Conservation (phyloP, 73 alveolate species). For the Paraurostyla sp. region DNA sequence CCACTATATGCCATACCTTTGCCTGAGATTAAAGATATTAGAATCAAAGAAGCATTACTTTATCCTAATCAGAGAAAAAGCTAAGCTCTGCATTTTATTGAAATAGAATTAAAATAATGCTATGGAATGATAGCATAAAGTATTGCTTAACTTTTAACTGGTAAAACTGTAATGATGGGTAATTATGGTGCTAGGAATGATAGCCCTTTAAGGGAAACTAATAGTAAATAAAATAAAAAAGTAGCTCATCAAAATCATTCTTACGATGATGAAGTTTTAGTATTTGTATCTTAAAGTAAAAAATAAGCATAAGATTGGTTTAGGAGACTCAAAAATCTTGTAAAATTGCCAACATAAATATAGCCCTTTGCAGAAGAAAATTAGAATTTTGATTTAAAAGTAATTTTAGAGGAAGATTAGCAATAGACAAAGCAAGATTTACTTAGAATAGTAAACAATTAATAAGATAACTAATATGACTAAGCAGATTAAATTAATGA, state of each 20-base stretch:
- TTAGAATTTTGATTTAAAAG: neutral
- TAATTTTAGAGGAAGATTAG: neutral
- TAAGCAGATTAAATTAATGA: neutral
- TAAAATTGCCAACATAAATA: too few species aligned
- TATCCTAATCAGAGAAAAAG: slow-evolving; percentile 23
- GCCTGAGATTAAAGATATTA: neutral
- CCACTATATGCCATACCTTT: slow-evolving; percentile 44
- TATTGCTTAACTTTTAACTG: neutral
- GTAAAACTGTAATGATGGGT: neutral
- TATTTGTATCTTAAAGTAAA: neutral
- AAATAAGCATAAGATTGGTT: neutral
- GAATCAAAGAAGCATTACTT: neutral
- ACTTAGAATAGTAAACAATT: neutral
- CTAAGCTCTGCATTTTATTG: neutral
- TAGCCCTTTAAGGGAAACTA: slow-evolving; percentile 4
- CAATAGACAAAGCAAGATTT: neutral
- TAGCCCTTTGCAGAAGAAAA: too few species aligned
- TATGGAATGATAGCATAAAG: neutral
- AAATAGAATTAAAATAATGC: neutral
- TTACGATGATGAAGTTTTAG: neutral
- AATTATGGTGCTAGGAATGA: neutral
- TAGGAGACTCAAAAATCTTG: neutral
- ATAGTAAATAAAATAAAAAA: neutral
- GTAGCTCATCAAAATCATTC: neutral
- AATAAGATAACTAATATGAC: neutral